These are phyloP conservation scores for Skeletonema tropicum DNA, from an alignment of 108 stramenopile species.

Conservation along the genomic window DNA sequence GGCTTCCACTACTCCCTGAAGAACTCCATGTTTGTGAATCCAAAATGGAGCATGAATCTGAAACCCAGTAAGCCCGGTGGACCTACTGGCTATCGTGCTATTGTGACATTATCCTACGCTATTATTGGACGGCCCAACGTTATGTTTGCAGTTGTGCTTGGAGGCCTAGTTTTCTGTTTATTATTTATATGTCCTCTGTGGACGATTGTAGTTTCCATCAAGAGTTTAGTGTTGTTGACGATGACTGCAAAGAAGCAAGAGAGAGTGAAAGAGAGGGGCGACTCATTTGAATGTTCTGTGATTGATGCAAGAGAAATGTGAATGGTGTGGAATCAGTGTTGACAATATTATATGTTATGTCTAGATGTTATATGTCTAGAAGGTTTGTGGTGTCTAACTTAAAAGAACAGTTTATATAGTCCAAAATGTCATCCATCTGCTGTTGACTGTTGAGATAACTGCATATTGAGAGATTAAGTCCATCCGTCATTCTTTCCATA, in stretches of 20 bases:
- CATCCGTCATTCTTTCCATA: not conserved
- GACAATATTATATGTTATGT: not conserved
- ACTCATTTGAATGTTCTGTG: conserved; percentile 12
- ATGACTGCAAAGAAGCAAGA: conserved; percentile 7
- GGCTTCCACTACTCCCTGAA: conserved; percentile 49
- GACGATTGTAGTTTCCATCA: conserved; percentile 37
- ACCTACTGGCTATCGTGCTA: conserved; percentile 51
- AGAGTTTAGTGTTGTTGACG: conserved; percentile 20
- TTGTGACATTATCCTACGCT: conserved; percentile 44
- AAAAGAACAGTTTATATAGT: not conserved
- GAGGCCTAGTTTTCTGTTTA: conserved; percentile 32
- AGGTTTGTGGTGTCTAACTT: conserved; percentile 3
- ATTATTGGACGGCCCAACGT: conserved; percentile 41
- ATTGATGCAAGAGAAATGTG: conserved; percentile 20
- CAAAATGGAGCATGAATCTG: conserved; percentile 60
- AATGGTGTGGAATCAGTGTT: not conserved
- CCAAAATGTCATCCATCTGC: not conserved
- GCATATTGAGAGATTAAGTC: not conserved
- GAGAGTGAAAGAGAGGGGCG: conserved; percentile 6
- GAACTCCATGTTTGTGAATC: conserved; percentile 56
- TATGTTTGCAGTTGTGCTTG: conserved; percentile 29
- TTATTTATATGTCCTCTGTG: conserved; percentile 28
- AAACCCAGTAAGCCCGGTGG: conserved; percentile 58
- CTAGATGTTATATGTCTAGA: not conserved
- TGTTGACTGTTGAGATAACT: not conserved